Evolutionary conservation across 140 eudicot species (phyloP), one percentile per base, ranked within the genome.

Genomic region (Oenanthe javanica): DNA sequence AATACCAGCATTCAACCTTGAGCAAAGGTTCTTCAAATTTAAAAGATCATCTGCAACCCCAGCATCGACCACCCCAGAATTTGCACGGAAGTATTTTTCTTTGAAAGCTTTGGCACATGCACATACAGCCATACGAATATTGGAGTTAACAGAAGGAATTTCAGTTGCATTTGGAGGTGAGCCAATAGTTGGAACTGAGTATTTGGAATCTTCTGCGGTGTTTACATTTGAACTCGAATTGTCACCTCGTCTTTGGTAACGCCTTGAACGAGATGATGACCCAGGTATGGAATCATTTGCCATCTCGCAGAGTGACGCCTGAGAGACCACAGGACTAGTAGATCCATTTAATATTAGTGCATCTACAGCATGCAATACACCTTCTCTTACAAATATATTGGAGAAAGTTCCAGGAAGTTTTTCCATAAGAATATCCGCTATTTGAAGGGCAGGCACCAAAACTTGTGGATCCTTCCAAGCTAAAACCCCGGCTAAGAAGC

Each of bases 391-490:
- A 54, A 93, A 93, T 87, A 93, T 87, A 86, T 93, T 94, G 78
- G 96, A 85, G 84, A 96, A 96, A 51, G 92, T 93, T 64, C 84
- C 93, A 6, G 99, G 97, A 46, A 96, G 97, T 79, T 96, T 96
- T 82, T 96, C 93, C 97, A 96, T 96, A 54, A 96, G 80, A 42
- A 96, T 96, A 83, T 96, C 97, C 0, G 99, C 91, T 25, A 96
- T 89, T 83, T 96, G 98, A 64, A 96, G 99, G 45, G 99, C 92
- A 55, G 99, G 97, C 64, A 96, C 89, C 88, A 96, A 43, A 40
- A 90, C 97, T 82, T 93, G 98, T 3, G 97, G 81, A 78, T 78
- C 81, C 50, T 79, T 79, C 81, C 81, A 79, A 23, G 81, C 81
- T 64, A 89, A 84, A 57, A 89, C 89, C 19, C 98, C 98, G 9